Percentiles rank a stretch among this genome's conserved stretches.
phyloP scores from a whole-genome alignment of 208 protist species.

The Trypanosoma mega region DNA sequence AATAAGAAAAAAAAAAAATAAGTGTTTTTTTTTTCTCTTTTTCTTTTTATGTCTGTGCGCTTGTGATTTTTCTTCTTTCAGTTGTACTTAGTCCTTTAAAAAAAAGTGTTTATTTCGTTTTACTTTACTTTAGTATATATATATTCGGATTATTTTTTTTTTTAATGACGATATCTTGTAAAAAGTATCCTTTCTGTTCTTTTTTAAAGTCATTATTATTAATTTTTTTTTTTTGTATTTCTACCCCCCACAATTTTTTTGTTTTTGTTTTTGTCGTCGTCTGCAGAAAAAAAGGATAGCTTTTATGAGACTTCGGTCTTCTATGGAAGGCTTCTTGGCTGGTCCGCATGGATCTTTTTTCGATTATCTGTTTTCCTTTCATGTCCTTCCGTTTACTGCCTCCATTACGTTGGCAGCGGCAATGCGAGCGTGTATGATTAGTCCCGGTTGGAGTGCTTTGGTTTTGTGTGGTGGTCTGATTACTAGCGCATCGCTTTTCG shows the following conservation, averaged over 20 bases:
- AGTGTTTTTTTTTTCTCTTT: not conserved
- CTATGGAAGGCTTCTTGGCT: constrained; percentile 13
- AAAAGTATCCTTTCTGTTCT: too few species aligned
- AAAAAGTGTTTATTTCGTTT: too few species aligned
- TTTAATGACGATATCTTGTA: too few species aligned
- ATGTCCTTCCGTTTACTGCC: constrained; percentile 14
- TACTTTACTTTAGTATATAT: too few species aligned
- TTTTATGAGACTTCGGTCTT: not conserved
- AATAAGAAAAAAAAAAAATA: constrained; percentile 14
- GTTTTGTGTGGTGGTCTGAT: constrained; percentile 20
- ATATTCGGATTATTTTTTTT: too few species aligned
- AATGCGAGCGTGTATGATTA: not conserved
- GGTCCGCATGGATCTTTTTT: not conserved
- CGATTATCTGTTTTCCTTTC: constrained; percentile 23
- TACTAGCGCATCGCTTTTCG: constrained; percentile 25
- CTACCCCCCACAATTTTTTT: not conserved
- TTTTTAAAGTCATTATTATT: too few species aligned
- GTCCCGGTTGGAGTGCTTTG: constrained; percentile 3
- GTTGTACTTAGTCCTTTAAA: too few species aligned
- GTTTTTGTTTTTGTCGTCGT: constrained; percentile 1
- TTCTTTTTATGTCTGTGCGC: too few species aligned
- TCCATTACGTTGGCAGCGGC: not conserved
- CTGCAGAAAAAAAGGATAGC: not conserved
- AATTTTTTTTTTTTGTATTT: not conserved
- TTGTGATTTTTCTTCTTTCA: too few species aligned